Conservation (phyloP, 192 early-diverging fungal genomes). For the Phlyctochytrium arcticum region DNA sequence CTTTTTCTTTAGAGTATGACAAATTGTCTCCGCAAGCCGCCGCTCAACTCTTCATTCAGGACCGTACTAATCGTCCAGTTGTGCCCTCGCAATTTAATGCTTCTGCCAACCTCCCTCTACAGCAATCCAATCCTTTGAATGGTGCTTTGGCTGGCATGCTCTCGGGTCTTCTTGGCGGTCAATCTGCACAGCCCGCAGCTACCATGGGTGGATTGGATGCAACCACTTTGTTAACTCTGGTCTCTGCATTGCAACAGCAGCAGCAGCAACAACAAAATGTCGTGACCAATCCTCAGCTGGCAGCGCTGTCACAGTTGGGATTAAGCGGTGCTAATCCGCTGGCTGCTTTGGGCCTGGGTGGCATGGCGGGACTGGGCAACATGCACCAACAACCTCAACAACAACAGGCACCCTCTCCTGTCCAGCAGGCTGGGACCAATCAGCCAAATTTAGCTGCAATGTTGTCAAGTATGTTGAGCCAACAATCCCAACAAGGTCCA, state of each 20-base stretch:
- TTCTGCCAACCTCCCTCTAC: neutral
- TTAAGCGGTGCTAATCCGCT: neutral
- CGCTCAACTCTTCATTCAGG: constrained; percentile 30
- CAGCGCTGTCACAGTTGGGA: constrained; percentile 10
- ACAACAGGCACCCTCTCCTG: constrained; percentile 1
- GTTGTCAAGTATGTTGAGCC: constrained; percentile 8
- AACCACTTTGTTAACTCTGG: constrained; percentile 1
- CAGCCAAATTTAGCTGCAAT: constrained; percentile 14
- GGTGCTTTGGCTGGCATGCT: constrained; percentile 2
- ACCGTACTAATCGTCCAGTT: constrained; percentile 15
- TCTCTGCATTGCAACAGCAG: constrained; percentile 16
- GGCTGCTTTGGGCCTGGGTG: constrained; percentile 18
- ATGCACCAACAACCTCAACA: constrained; percentile 7
- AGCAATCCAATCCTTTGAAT: neutral
- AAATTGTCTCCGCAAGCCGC: constrained; percentile 33
- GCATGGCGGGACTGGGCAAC: constrained; percentile 13
- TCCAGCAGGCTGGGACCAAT: too few species aligned
- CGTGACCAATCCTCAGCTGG: constrained; percentile 1
- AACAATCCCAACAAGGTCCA: constrained; percentile 18
- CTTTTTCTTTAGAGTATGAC: constrained; percentile 45
- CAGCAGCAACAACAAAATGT: constrained; percentile 34
- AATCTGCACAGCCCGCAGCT: constrained; percentile 15
- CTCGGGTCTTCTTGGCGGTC: neutral
- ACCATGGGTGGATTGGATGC: constrained; percentile 1
- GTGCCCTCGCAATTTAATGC: constrained; percentile 6